A percentile compares a stretch with the other conserved stretches of the same genome.
Conservation (phyloP, 345 rosid genomes). For the Pugionium cornutum region DNA sequence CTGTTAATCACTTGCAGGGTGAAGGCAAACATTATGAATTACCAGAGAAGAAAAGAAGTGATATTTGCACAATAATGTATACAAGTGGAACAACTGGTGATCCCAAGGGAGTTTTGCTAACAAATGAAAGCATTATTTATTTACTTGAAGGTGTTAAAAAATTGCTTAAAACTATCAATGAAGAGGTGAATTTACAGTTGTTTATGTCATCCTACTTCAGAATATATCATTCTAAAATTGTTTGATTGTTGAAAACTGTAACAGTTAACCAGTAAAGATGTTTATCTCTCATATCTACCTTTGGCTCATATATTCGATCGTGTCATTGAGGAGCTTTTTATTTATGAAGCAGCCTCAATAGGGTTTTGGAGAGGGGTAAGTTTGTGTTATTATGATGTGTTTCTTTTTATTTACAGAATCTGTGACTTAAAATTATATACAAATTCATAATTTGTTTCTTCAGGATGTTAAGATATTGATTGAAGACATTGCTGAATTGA, state of each 20-base stretch:
- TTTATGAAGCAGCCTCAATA: slow-evolving; percentile 70
- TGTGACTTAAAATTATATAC: not conserved
- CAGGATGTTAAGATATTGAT: slow-evolving; percentile 90
- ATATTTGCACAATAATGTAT: slow-evolving; percentile 94
- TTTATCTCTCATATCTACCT: slow-evolving; percentile 93
- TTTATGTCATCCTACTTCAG: not conserved
- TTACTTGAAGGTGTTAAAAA: slow-evolving; percentile 70
- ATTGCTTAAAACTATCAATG: slow-evolving; percentile 62
- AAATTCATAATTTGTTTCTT: slow-evolving; percentile 6
- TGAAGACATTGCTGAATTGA: slow-evolving; percentile 87
- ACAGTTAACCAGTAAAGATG: slow-evolving; percentile 74
- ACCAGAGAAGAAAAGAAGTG: slow-evolving; percentile 74
- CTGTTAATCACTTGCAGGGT: slow-evolving; percentile 50
- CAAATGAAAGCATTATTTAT: slow-evolving; percentile 84
- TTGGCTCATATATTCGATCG: slow-evolving; percentile 97
- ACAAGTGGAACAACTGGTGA: slow-evolving; percentile 99
- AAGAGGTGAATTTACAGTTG: slow-evolving; percentile 50
- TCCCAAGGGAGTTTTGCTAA: slow-evolving; percentile 94
- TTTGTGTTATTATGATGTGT: slow-evolving; percentile 34
- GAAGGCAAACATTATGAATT: slow-evolving; percentile 65
- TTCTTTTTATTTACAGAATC: not conserved
- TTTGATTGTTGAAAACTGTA: slow-evolving; percentile 28
- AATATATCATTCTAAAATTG: not conserved
- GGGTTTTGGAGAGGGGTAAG: slow-evolving; percentile 99
- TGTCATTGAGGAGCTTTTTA: slow-evolving; percentile 78